These are phyloP conservation scores for Balakata baccata DNA, from an alignment of 345 rosid species.

Conservation along the genomic window DNA sequence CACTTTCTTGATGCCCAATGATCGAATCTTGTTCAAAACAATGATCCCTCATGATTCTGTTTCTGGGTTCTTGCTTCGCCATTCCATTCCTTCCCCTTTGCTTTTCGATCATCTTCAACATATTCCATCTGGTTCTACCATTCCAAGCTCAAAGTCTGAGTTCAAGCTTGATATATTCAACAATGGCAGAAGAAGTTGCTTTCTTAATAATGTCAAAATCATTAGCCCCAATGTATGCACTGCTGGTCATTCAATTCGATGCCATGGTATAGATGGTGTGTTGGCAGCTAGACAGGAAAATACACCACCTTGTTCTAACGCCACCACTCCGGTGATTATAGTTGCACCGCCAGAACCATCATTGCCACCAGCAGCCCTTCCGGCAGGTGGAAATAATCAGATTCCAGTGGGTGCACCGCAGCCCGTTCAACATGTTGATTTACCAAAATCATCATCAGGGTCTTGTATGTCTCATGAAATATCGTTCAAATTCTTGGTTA, in stretches of 20 bases:
- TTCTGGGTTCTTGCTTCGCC: constrained; percentile 59
- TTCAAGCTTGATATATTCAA: constrained; percentile 50
- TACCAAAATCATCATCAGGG: constrained; percentile 12
- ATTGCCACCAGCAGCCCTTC: constrained; percentile 11
- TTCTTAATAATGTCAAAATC: constrained; percentile 59
- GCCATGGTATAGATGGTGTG: constrained; percentile 73
- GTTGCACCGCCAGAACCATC: neutral
- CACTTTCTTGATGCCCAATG: constrained; percentile 81
- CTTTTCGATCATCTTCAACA: constrained; percentile 54
- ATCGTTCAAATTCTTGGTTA: neutral
- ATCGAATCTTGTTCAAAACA: constrained; percentile 42
- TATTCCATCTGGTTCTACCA: constrained; percentile 55
- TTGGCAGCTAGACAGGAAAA: constrained; percentile 18
- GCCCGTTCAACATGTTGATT: constrained; percentile 8
- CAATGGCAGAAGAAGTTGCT: constrained; percentile 45
- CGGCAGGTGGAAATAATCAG: neutral
- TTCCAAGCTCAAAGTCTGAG: constrained; percentile 50
- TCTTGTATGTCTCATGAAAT: constrained; percentile 1
- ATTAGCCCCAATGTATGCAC: constrained; percentile 59
- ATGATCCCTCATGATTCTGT: constrained; percentile 30
- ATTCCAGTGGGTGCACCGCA: constrained; percentile 14
- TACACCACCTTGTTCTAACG: constrained; percentile 36
- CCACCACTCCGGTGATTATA: neutral
- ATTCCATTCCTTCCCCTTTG: constrained; percentile 68
- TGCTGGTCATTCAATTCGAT: constrained; percentile 54